These are phyloP conservation scores for Phytopythium delawarense DNA, from an alignment of 352 stramenopile genomes.

Conservation along the genomic window DNA sequence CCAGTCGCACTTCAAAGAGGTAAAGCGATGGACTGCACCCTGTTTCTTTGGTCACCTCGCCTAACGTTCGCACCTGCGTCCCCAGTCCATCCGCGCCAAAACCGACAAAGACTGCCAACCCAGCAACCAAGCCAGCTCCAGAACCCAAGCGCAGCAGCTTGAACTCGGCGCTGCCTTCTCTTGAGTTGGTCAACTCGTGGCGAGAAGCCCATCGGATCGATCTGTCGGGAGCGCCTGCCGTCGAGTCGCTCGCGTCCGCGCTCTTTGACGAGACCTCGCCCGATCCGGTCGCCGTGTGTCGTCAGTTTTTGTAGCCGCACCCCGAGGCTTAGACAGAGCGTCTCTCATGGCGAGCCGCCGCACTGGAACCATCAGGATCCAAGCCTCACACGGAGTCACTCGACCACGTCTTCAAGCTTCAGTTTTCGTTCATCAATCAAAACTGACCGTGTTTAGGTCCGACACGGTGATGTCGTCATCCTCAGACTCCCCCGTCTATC, in stretches of 20 bases:
- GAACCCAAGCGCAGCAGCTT: not conserved
- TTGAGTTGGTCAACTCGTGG: conserved; percentile 18
- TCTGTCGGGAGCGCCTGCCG: not conserved
- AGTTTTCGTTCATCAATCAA: too few relatives aligned
- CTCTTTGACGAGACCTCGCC: conserved; percentile 5
- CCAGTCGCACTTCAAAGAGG: not conserved
- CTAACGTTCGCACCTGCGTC: not conserved
- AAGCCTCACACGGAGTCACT: too few relatives aligned
- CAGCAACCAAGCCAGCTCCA: conserved; percentile 2
- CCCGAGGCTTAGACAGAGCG: not conserved
- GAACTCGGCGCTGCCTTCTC: conserved; percentile 14
- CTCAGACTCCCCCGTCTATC: not conserved
- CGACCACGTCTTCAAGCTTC: too few relatives aligned
- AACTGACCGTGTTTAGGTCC: not conserved
- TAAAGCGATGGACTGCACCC: not conserved
- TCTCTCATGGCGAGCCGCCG: not conserved
- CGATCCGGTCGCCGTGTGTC: not conserved
- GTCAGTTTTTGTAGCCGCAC: not conserved
- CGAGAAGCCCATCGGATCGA: conserved; percentile 5
- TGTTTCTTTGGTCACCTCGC: not conserved
- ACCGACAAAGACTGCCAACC: not conserved
- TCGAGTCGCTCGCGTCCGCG: not conserved
- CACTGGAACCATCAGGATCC: too few relatives aligned
- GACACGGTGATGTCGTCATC: not conserved
- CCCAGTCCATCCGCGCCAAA: not conserved